phyloP scores from a whole-genome alignment of 2,329 filamentous ascomycete genomes.

The Ophiostoma sp. region DNA sequence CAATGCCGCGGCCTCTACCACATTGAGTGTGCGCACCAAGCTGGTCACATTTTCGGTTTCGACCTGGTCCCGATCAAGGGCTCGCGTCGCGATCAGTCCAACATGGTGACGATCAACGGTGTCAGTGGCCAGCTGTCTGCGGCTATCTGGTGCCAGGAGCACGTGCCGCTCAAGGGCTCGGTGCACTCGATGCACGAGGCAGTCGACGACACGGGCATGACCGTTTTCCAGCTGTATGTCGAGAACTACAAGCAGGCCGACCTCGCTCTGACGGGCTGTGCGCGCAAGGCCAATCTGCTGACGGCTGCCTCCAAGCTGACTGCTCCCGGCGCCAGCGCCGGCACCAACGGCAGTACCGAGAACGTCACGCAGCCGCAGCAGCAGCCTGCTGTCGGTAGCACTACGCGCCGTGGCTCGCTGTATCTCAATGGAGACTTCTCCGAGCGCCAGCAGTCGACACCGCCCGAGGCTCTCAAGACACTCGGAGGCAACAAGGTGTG shows the following conservation, averaged over 20 bases:
- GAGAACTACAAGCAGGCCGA: conserved; percentile 94
- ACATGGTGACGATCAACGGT: conserved; percentile 71
- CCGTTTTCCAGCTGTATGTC: conserved; percentile 78
- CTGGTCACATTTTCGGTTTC: conserved; percentile 79
- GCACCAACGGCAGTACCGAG: conserved; percentile 4
- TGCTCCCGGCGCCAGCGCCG: neutral
- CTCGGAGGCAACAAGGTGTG: conserved; percentile 53
- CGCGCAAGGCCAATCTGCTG: conserved; percentile 81
- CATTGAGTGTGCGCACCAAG: conserved; percentile 82
- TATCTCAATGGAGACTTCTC: conserved; percentile 16
- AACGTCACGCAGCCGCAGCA: neutral
- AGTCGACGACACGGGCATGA: conserved; percentile 64
- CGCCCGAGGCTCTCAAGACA: conserved; percentile 31
- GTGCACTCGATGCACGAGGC: conserved; percentile 75
- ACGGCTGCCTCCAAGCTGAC: conserved; percentile 55
- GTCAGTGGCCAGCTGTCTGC: conserved; percentile 82
- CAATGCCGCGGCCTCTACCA: conserved; percentile 69
- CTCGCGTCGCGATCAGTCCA: conserved; percentile 74
- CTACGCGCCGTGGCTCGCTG: conserved; percentile 16
- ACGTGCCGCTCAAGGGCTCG: conserved; percentile 63
- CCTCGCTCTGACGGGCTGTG: conserved; percentile 80
- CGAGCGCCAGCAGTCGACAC: conserved; percentile 29
- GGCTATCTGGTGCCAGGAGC: conserved; percentile 85
- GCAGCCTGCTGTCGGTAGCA: neutral
- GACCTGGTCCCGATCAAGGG: conserved; percentile 86